Percentiles rank a stretch among this genome's conserved stretches.
Evolutionary conservation across 108 stramenopile genomes (phyloP).

Genomic region (Nannochloropsis granulata): DNA sequence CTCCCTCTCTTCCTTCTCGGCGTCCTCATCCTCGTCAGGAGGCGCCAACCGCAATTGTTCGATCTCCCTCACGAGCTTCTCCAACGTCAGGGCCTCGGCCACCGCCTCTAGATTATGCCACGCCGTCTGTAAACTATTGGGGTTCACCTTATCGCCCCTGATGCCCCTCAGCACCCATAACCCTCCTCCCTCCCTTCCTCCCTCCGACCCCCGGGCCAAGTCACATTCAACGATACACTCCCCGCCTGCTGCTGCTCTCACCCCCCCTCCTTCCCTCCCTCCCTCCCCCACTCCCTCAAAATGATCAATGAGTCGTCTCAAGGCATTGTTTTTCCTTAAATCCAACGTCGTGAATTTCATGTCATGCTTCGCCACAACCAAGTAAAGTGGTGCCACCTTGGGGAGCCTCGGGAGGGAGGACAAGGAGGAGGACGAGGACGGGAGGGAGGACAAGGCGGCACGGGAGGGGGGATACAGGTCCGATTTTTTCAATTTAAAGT

Average conservation of each 20-base stretch:
- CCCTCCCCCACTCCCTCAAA: not conserved
- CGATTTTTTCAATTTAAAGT: not conserved
- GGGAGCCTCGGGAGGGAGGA: not conserved
- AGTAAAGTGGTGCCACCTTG: not conserved
- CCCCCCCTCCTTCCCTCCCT: not conserved
- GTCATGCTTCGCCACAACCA: not conserved
- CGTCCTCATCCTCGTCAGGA: too few relatives aligned
- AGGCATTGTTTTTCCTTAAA: not conserved
- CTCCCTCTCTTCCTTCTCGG: not conserved
- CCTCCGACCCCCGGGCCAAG: not conserved
- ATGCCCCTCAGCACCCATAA: not conserved
- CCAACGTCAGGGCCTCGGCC: not conserved
- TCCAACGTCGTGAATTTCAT: not conserved
- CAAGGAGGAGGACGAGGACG: too few relatives aligned
- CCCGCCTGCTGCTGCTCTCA: not conserved
- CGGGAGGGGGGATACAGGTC: not conserved
- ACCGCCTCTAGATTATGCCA: slow-evolving; percentile 6
- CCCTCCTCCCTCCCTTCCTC: not conserved
- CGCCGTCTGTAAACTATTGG: not conserved
- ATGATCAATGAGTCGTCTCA: not conserved
- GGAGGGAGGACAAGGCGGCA: not conserved
- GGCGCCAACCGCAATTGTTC: not conserved
- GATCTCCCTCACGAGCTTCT: not conserved
- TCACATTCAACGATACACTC: slow-evolving; percentile 7
- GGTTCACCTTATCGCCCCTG: not conserved